A percentile compares a stretch with the other conserved stretches of the same genome.
phyloP scores from a whole-genome alignment of 108 stramenopile genomes.

The Nitzschia sp. region DNA sequence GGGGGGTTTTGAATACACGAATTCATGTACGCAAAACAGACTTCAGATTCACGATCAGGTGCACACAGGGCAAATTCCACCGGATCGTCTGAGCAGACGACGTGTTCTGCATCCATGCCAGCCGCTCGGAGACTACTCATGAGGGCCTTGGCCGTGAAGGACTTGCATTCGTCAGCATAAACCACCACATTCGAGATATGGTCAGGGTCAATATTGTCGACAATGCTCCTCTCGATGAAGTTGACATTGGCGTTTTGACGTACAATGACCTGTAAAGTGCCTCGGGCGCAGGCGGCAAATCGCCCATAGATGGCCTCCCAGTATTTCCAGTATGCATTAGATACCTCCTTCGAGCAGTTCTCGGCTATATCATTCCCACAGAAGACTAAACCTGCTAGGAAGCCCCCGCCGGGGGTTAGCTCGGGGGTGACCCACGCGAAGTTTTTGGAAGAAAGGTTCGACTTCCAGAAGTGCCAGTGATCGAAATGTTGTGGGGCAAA shows the following conservation, averaged over 20 bases:
- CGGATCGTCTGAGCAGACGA: neutral
- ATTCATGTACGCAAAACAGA: neutral
- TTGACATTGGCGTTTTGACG: neutral
- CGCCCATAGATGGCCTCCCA: slow-evolving; percentile 5
- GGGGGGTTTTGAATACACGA: neutral
- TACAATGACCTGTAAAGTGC: neutral
- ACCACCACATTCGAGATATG: neutral
- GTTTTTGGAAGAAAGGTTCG: neutral
- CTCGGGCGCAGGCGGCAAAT: neutral
- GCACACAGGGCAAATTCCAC: neutral
- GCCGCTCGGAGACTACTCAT: neutral
- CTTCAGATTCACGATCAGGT: neutral
- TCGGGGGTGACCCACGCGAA: slow-evolving; percentile 4
- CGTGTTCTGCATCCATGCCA: neutral
- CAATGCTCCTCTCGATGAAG: neutral
- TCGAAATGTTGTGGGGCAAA: too few relatives aligned
- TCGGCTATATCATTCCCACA: neutral
- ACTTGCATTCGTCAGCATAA: neutral
- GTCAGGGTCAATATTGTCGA: neutral
- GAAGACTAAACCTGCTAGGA: neutral
- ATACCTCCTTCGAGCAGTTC: neutral
- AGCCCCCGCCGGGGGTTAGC: slow-evolving; percentile 2
- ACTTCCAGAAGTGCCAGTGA: too few relatives aligned
- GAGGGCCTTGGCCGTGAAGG: neutral
- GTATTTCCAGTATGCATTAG: slow-evolving; percentile 18